These are phyloP conservation scores for Neophaeococcomyces mojaviensis DNA, from an alignment of 2,329 filamentous ascomycete species.

Conservation along the genomic window DNA sequence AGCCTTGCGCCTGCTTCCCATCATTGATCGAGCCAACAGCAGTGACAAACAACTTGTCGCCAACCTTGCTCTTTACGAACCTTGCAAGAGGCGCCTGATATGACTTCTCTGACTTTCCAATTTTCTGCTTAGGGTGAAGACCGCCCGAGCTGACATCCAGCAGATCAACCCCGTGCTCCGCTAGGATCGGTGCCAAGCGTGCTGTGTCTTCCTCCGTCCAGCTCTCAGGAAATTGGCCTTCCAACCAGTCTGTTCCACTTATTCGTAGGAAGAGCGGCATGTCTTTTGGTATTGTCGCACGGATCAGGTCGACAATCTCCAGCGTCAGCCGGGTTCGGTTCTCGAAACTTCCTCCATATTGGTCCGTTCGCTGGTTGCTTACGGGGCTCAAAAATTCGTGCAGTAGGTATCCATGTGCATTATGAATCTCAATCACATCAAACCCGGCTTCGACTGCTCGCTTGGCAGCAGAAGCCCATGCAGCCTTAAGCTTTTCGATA, in stretches of 20 bases:
- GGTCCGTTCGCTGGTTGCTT: constrained; percentile 57
- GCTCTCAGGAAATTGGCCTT: constrained; percentile 30
- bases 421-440: constrained; percentile 73
- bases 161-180: constrained; percentile 12
- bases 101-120: constrained; percentile 44
- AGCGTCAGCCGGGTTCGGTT: constrained; percentile 62
- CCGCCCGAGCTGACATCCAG: constrained; percentile 14
- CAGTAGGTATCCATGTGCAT: constrained; percentile 70
- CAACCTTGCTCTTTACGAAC: constrained; percentile 64
- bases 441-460: constrained; percentile 62
- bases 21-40: constrained; percentile 68
- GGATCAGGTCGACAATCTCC: constrained; percentile 57
- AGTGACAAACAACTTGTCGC: constrained; percentile 62
- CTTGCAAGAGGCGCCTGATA: constrained; percentile 71
- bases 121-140: constrained; percentile 28
- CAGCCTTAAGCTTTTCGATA: constrained; percentile 43
- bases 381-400: constrained; percentile 61
- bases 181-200: constrained; percentile 12
- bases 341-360: constrained; percentile 44
- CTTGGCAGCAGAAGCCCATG: constrained; percentile 37
- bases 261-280: constrained; percentile 69
- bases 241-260: constrained; percentile 66
- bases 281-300: constrained; percentile 53
- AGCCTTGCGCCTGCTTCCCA: constrained; percentile 59
- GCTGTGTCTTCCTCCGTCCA: constrained; percentile 17